phyloP scores from a whole-genome alignment of 495 filamentous ascomycete genomes.

The Hypoxylon rickii region DNA sequence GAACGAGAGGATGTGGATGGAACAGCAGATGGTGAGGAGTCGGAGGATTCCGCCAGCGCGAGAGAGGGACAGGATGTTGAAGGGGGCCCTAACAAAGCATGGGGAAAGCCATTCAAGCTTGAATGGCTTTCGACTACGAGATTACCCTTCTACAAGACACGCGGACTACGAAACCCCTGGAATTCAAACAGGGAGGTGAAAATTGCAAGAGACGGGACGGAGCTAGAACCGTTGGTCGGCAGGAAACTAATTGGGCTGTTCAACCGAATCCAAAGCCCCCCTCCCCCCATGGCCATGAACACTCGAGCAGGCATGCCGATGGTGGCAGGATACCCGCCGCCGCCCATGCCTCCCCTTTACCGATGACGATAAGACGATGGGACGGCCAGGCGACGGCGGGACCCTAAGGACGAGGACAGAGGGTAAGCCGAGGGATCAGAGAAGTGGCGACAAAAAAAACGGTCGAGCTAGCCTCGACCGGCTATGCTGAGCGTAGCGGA shows the following conservation, averaged over 20 bases:
- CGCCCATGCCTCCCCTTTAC: constrained; percentile 31
- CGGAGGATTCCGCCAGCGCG: constrained; percentile 44
- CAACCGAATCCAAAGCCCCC: constrained; percentile 58
- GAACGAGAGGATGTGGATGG: constrained; percentile 58
- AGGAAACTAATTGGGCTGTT: constrained; percentile 79
- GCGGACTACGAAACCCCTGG: constrained; percentile 93
- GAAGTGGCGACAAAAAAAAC: constrained; percentile 14
- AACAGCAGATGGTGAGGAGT: constrained; percentile 44
- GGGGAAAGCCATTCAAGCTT: constrained; percentile 91
- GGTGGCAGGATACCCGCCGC: constrained; percentile 37
- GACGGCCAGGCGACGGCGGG: no score
- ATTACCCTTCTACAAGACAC: constrained; percentile 88
- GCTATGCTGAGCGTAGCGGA: constrained; percentile 30
- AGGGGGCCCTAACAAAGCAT: constrained; percentile 60
- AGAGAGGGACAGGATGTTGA: constrained; percentile 46
- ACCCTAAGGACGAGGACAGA: no score
- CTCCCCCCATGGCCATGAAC: constrained; percentile 38
- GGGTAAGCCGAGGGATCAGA: not conserved
- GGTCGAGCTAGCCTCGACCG: constrained; percentile 25
- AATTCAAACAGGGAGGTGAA: constrained; percentile 96
- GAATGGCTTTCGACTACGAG: constrained; percentile 88
- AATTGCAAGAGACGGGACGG: constrained; percentile 93
- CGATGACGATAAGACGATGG: constrained; percentile 16
- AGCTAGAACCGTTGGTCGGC: constrained; percentile 84
- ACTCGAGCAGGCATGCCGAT: constrained; percentile 28